These are phyloP conservation scores for Petunia axillaris DNA, from an alignment of 257 asterid species.

Conservation along the genomic window DNA sequence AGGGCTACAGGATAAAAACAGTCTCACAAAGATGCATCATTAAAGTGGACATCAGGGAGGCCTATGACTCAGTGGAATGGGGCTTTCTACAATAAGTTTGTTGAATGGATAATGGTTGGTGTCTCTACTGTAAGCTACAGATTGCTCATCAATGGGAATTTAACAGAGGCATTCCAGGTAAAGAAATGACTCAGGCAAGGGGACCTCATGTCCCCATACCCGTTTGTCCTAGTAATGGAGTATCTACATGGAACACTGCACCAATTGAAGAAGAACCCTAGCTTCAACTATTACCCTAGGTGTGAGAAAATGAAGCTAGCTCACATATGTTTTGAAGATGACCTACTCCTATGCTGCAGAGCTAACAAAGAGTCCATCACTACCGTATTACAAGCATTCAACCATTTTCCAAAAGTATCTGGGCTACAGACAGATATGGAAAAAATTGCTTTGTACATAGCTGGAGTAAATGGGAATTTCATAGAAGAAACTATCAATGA, in stretches of 20 bases:
- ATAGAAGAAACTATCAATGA: not conserved
- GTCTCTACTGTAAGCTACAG: too few relatives aligned
- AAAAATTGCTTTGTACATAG: too few relatives aligned
- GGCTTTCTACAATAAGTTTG: too few relatives aligned
- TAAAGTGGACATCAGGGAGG: too few relatives aligned
- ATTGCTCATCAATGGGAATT: too few relatives aligned
- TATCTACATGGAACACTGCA: too few relatives aligned
- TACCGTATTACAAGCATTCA: not conserved
- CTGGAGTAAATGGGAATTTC: not conserved
- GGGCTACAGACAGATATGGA: not conserved
- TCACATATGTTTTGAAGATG: not conserved
- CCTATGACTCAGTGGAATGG: too few relatives aligned
- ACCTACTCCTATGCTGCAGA: not conserved
- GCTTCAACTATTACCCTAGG: too few relatives aligned
- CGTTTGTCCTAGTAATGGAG: not conserved
- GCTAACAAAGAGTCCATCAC: not conserved
- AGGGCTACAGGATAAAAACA: too few relatives aligned
- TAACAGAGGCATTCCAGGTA: too few relatives aligned
- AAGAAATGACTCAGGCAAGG: not conserved
- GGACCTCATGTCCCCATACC: not conserved
- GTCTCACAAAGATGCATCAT: too few relatives aligned
- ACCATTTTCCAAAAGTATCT: not conserved
- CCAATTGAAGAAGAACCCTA: not conserved
- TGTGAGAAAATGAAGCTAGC: not conserved
- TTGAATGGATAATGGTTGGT: too few relatives aligned